phyloP scores from a whole-genome alignment of 768 basidiomycete genomes.

The Tricholoma hemisulphureum region DNA sequence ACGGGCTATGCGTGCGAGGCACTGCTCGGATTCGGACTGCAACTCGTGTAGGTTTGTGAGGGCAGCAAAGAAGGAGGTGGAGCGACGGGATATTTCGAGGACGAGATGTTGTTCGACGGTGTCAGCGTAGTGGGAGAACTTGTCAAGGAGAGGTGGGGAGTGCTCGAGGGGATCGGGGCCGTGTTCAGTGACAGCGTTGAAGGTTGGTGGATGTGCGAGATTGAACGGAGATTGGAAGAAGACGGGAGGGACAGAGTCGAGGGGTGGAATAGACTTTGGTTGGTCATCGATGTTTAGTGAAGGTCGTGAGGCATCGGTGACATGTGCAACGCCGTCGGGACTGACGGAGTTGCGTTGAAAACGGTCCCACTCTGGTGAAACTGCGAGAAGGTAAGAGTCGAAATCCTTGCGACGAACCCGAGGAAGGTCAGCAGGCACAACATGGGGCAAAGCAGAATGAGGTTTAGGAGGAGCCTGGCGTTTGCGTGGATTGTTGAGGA shows the following conservation, averaged over 20 bases:
- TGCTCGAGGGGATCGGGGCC: slow-evolving; percentile 46
- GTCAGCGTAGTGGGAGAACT: slow-evolving; percentile 89
- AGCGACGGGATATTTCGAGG: slow-evolving; percentile 86
- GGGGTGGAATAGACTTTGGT: slow-evolving; percentile 56
- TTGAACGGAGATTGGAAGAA: slow-evolving; percentile 95
- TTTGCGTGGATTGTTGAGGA: slow-evolving; percentile 88
- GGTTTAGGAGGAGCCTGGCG: slow-evolving; percentile 84
- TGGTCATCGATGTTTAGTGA: slow-evolving; percentile 22
- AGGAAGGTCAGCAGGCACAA: slow-evolving; percentile 71
- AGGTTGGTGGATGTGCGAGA: slow-evolving; percentile 76
- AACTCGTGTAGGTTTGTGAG: slow-evolving; percentile 92
- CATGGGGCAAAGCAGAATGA: slow-evolving; percentile 73
- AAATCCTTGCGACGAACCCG: slow-evolving; percentile 83
- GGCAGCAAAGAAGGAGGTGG: slow-evolving; percentile 94
- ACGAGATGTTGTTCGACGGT: slow-evolving; percentile 93
- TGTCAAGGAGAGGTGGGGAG: slow-evolving; percentile 78
- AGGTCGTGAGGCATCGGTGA: slow-evolving; percentile 32
- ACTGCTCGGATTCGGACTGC: slow-evolving; percentile 83
- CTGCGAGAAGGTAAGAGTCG: slow-evolving; percentile 72
- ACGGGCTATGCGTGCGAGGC: slow-evolving; percentile 70
- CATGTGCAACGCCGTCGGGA: slow-evolving; percentile 39
- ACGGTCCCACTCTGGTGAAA: slow-evolving; percentile 75
- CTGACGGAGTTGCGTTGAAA: slow-evolving; percentile 53
- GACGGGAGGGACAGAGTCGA: slow-evolving; percentile 73
- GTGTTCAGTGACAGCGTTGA: slow-evolving; percentile 67